phyloP scores from a whole-genome alignment of 768 basidiomycete genomes.

The Suillus brevipes region DNA sequence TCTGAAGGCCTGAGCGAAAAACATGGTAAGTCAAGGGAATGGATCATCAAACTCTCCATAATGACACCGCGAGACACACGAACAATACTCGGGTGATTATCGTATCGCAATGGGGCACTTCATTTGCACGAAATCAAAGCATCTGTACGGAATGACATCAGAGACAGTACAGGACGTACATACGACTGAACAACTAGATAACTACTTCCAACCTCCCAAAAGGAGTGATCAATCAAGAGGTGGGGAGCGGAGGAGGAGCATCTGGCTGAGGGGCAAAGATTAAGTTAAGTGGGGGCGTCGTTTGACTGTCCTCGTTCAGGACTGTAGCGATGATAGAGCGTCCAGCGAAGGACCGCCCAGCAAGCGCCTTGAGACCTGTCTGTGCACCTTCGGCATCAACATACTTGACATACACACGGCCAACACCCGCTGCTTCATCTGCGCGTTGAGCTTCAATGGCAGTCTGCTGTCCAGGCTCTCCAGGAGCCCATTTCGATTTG shows the following conservation, averaged over 20 bases:
- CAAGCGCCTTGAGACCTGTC: slow-evolving; percentile 79
- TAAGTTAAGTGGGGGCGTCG: slow-evolving; percentile 76
- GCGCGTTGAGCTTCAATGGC: slow-evolving; percentile 66
- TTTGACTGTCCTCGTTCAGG: slow-evolving; percentile 80
- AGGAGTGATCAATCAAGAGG: slow-evolving; percentile 20
- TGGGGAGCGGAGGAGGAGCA: slow-evolving; percentile 75
- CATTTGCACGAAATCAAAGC: slow-evolving; percentile 1
- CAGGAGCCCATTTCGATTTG: slow-evolving; percentile 72
- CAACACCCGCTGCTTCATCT: slow-evolving; percentile 92
- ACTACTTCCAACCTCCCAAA: slow-evolving; percentile 17
- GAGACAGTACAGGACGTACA: slow-evolving; percentile 17
- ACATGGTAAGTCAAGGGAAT: neutral
- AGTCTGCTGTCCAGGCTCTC: slow-evolving; percentile 58
- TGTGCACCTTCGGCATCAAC: slow-evolving; percentile 57
- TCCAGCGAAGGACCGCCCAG: slow-evolving; percentile 86
- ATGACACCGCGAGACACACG: neutral
- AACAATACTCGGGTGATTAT: neutral
- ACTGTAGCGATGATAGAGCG: slow-evolving; percentile 86
- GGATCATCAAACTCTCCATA: slow-evolving; percentile 4
- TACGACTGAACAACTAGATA: slow-evolving; percentile 18
- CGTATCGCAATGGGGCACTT: neutral
- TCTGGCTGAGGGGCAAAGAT: slow-evolving; percentile 86
- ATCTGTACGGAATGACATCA: slow-evolving; percentile 4
- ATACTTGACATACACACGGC: slow-evolving; percentile 95
- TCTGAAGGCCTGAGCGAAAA: neutral